Conservation (phyloP, 1,284 basidiomycete genomes). For the Cerrena zonata region DNA sequence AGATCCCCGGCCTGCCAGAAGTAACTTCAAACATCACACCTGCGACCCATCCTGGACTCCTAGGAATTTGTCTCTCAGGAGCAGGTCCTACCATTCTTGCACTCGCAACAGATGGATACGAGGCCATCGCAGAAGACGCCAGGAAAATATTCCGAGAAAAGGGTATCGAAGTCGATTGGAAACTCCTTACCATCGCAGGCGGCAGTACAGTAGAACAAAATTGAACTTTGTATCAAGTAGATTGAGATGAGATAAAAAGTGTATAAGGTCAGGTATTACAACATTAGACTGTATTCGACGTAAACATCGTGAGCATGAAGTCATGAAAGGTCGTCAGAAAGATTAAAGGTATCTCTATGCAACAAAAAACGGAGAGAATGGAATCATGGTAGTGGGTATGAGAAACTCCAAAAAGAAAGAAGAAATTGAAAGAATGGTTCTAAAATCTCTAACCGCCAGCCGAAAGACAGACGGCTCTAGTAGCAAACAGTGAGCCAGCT, state of each 20-base stretch:
- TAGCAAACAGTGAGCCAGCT: constrained; percentile 64
- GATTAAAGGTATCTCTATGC: neutral
- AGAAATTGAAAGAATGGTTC: neutral
- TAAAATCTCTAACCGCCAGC: constrained; percentile 34
- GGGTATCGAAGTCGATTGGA: constrained; percentile 80
- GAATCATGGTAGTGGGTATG: constrained; percentile 14
- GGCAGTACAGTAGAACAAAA: constrained; percentile 32
- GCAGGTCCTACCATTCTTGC: constrained; percentile 97
- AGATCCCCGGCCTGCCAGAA: constrained; percentile 93
- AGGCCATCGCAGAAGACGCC: constrained; percentile 78
- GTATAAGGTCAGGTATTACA: neutral
- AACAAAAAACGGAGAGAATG: constrained; percentile 6
- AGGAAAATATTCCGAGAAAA: constrained; percentile 67
- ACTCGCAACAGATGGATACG: constrained; percentile 82
- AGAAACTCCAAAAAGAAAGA: neutral
- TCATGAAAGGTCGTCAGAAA: constrained; percentile 1
- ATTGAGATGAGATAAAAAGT: neutral
- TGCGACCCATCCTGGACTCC: constrained; percentile 81
- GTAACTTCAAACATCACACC: constrained; percentile 88
- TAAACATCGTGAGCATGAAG: too few species aligned
- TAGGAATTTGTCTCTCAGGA: constrained; percentile 96
- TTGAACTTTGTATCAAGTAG: constrained; percentile 4
- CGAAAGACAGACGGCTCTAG: constrained; percentile 77
- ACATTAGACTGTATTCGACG: constrained; percentile 1
- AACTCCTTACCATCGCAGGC: constrained; percentile 59